Evolutionary conservation across 1,284 basidiomycete species (phyloP).

Genomic region (Malassezia japonica): DNA sequence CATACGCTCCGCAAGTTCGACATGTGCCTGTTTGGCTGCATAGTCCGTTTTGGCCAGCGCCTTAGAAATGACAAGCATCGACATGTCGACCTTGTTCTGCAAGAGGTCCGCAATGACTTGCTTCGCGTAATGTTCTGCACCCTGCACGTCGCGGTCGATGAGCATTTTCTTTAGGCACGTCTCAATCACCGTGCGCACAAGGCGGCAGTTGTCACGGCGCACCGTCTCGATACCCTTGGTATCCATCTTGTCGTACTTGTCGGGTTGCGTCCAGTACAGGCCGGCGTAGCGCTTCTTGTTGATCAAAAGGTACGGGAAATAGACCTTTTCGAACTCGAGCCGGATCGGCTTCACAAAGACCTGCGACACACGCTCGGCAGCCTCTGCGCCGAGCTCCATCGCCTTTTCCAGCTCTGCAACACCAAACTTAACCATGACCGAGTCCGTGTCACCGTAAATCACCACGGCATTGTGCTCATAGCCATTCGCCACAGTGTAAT

Average conservation of each 20-base stretch:
- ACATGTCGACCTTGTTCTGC: conserved; percentile 49
- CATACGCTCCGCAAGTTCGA: conserved; percentile 47
- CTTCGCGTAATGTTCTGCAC: conserved; percentile 46
- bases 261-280: conserved; percentile 44
- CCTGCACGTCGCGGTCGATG: conserved; percentile 47
- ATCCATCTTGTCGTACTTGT: conserved; percentile 48
- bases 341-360: conserved; percentile 45
- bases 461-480: conserved; percentile 46
- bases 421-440: conserved; percentile 49
- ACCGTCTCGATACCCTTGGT: conserved; percentile 49
- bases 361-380: conserved; percentile 69
- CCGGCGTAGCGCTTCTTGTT: conserved; percentile 48
- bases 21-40: conserved; percentile 46
- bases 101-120: conserved; percentile 45
- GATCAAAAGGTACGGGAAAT: conserved; percentile 47
- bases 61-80: conserved; percentile 47
- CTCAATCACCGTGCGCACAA: conserved; percentile 48
- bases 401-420: conserved; percentile 33
- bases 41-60: conserved; percentile 46
- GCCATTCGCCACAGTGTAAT: conserved; percentile 45
- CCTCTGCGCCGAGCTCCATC: conserved; percentile 63
- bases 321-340: conserved; percentile 48
- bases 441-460: conserved; percentile 48
- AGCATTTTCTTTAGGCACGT: conserved; percentile 48
- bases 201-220: conserved; percentile 46